phyloP scores from a whole-genome alignment of 129 eudicot species.

The Saposhnikovia divaricata region DNA sequence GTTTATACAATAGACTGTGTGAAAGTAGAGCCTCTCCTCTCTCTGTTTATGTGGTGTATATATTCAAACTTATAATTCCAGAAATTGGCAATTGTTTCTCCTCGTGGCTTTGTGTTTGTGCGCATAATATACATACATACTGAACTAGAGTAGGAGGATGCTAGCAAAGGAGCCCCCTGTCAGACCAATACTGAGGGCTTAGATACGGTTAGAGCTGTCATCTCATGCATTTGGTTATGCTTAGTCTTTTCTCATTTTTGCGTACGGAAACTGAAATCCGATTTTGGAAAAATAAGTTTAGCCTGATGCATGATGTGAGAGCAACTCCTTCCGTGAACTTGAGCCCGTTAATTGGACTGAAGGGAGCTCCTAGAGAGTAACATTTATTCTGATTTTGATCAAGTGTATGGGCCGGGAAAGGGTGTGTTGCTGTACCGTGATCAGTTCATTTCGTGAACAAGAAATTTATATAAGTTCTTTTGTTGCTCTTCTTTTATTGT shows the following conservation, averaged over 20 bases:
- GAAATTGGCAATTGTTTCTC: background rate
- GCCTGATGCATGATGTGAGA: slow-evolving; percentile 39
- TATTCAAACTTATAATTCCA: background rate
- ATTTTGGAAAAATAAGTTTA: slow-evolving; percentile 8
- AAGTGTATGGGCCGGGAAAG: background rate
- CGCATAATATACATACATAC: background rate
- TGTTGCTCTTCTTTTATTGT: background rate
- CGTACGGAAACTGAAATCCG: no score
- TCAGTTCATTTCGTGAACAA: background rate
- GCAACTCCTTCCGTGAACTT: slow-evolving; percentile 38
- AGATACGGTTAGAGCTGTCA: slow-evolving; percentile 43
- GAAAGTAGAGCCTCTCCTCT: background rate
- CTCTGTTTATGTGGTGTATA: background rate
- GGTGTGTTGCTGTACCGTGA: background rate
- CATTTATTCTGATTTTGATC: background rate
- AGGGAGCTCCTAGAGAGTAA: slow-evolving; percentile 36
- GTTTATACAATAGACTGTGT: background rate
- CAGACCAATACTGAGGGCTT: slow-evolving; percentile 39
- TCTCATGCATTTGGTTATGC: slow-evolving; percentile 39
- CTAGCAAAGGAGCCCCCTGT: slow-evolving; percentile 31
- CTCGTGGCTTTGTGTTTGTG: background rate
- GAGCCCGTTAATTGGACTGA: slow-evolving; percentile 44
- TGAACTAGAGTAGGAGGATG: background rate
- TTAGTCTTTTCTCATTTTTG: slow-evolving; percentile 5
- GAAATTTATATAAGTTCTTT: background rate